These are phyloP conservation scores for Somion occarium DNA, from an alignment of 1,284 basidiomycete genomes.

Conservation along the genomic window DNA sequence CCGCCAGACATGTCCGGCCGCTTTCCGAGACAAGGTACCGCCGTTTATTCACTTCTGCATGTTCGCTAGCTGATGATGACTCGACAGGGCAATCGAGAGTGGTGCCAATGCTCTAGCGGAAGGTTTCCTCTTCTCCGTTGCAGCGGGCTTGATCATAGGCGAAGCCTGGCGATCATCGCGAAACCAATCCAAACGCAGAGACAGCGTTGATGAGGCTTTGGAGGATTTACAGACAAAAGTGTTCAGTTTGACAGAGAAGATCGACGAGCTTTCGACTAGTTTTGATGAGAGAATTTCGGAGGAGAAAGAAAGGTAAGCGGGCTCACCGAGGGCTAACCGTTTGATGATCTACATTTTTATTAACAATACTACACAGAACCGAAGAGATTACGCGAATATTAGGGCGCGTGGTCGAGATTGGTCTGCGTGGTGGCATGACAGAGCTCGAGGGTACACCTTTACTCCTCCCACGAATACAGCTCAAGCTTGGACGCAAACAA, in stretches of 20 bases:
- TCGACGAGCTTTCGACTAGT: constrained; percentile 41
- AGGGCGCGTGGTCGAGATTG: constrained; percentile 68
- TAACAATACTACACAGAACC: constrained; percentile 35
- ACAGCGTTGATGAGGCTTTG: constrained; percentile 70
- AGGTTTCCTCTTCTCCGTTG: constrained; percentile 82
- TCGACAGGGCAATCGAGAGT: constrained; percentile 79
- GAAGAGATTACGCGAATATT: constrained; percentile 64
- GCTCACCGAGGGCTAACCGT: background rate
- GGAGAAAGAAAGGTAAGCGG: constrained; percentile 42
- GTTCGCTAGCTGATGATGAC: background rate
- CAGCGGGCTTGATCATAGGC: constrained; percentile 69
- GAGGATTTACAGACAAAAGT: constrained; percentile 52
- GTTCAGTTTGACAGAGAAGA: constrained; percentile 37
- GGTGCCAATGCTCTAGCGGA: constrained; percentile 85
- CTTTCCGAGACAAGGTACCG: constrained; percentile 75
- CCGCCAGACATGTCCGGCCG: constrained; percentile 72
- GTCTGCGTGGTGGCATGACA: constrained; percentile 63
- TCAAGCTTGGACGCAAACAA: constrained; percentile 16
- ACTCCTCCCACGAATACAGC: constrained; percentile 39
- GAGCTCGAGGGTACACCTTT: constrained; percentile 57
- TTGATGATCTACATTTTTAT: background rate
- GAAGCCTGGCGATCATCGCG: constrained; percentile 77
- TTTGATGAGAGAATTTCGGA: constrained; percentile 42
- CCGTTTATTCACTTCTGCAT: constrained; percentile 18
- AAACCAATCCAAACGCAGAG: constrained; percentile 69